phyloP scores from a whole-genome alignment of 129 eudicot genomes.

The Saposhnikovia divaricata region DNA sequence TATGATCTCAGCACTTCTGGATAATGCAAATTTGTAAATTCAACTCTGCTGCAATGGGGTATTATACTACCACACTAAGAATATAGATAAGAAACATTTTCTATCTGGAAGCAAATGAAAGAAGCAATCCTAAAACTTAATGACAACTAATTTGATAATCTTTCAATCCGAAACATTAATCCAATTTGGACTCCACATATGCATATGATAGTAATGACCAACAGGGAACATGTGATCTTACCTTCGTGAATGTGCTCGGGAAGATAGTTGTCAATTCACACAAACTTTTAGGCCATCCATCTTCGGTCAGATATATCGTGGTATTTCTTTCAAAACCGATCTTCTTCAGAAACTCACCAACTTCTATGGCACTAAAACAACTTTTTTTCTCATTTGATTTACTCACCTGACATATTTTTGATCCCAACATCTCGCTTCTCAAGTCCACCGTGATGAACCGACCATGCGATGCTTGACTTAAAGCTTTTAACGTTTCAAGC shows the following conservation, averaged over 20 bases:
- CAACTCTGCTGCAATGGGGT: background rate
- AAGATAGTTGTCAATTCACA: constrained; percentile 26
- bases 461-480: background rate
- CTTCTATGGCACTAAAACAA: constrained; percentile 45
- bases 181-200: background rate
- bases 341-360: constrained; percentile 40
- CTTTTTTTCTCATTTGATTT: constrained; percentile 18
- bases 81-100: background rate
- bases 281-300: constrained; percentile 35
- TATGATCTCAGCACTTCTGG: background rate
- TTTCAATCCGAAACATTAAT: background rate
- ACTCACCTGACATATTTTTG: constrained; percentile 23
- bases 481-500: background rate
- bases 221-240: constrained; percentile 4
- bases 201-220: background rate
- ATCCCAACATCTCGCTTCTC: constrained; percentile 31
- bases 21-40: background rate
- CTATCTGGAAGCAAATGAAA: background rate
- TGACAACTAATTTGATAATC: background rate
- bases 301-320: constrained; percentile 58
- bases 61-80: background rate
- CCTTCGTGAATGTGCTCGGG: constrained; percentile 66
- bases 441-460: constrained; percentile 25
- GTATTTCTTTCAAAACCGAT: constrained; percentile 36
- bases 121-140: background rate